Percentiles rank a stretch among this genome's conserved stretches.
phyloP scores from a whole-genome alignment of 225 moss, liverwort and hornwort genomes.

The Bryoerythrophyllum caledonicum region DNA sequence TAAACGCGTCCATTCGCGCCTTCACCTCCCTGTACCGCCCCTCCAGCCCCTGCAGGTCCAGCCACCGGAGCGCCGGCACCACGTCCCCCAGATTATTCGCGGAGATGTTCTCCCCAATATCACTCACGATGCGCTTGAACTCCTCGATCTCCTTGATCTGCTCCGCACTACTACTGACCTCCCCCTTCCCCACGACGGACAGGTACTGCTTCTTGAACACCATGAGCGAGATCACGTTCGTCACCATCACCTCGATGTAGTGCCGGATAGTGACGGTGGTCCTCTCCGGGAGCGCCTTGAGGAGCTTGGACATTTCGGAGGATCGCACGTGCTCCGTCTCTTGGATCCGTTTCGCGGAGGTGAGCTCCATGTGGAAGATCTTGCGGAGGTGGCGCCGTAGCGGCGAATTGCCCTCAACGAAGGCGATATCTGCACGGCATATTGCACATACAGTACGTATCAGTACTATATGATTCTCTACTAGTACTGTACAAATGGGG shows the following conservation, averaged over 20 bases:
- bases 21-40: neutral
- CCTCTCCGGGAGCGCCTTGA: neutral
- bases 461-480: too few relatives aligned
- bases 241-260: conserved; percentile 13
- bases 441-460: too few relatives aligned
- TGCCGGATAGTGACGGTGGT: neutral
- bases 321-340: conserved; percentile 12
- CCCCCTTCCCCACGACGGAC: neutral
- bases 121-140: conserved; percentile 5
- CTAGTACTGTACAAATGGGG: too few relatives aligned
- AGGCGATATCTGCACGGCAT: neutral
- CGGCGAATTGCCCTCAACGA: conserved; percentile 12
- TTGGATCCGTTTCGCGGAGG: conserved; percentile 1
- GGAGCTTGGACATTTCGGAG: neutral
- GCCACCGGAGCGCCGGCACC: conserved; percentile 15
- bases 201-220: conserved; percentile 23
- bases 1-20: conserved; percentile 15
- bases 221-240: conserved; percentile 16
- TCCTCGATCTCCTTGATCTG: conserved; percentile 2
- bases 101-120: neutral
- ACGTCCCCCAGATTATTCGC: conserved; percentile 5
- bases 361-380: conserved; percentile 23
- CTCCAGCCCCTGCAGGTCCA: conserved; percentile 16
- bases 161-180: neutral
- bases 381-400: conserved; percentile 17